These are phyloP conservation scores for Neonectria sp. DNA, from an alignment of 2,329 filamentous ascomycete species.

Conservation along the genomic window DNA sequence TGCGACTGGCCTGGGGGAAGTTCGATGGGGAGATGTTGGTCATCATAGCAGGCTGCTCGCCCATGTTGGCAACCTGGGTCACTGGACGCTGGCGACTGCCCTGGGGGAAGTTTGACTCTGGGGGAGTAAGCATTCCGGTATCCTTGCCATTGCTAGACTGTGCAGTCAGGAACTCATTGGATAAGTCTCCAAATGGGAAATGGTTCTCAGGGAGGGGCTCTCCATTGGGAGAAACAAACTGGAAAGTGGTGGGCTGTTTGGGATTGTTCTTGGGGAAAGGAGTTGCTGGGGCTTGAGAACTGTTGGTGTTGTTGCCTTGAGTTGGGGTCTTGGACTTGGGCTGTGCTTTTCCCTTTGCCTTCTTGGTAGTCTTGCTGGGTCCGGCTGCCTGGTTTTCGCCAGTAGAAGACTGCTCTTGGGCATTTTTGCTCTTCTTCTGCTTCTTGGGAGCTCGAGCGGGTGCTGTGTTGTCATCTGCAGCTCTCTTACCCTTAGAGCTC, in stretches of 20 bases:
- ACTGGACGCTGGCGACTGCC: no score
- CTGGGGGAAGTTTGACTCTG: neutral
- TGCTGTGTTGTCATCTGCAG: neutral
- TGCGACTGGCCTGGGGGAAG: neutral
- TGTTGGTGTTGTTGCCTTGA: neutral
- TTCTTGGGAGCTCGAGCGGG: neutral
- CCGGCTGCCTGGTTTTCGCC: neutral
- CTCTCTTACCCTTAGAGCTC: constrained; percentile 2
- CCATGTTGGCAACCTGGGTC: neutral
- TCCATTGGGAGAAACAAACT: neutral
- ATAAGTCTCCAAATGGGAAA: neutral
- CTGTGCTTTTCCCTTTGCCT: neutral
- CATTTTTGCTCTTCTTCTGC: neutral
- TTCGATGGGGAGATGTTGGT: neutral
- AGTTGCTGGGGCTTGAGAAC: neutral
- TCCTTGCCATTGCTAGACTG: neutral
- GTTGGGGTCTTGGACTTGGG: neutral
- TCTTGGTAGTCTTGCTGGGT: neutral
- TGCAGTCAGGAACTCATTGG: neutral
- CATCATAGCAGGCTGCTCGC: no score
- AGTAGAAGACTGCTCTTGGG: neutral
- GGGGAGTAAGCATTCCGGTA: neutral
- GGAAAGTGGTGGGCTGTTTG: neutral
- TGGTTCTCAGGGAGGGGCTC: neutral
- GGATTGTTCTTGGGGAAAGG: neutral